Evolutionary conservation across 257 asterid species (phyloP).

Genomic region (Ajuga chamaepitys): DNA sequence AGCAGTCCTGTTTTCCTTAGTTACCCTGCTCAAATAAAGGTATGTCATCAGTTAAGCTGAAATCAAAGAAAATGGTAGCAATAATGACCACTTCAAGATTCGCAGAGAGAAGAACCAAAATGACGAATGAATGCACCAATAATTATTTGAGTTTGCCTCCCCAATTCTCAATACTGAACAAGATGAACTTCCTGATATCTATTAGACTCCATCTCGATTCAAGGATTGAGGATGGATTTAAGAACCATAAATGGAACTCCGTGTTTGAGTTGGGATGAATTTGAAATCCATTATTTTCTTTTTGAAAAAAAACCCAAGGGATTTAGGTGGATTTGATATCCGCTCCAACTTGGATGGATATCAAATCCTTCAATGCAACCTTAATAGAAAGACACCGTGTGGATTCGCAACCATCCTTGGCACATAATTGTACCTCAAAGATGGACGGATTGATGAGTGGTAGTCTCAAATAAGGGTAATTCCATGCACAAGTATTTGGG

Average conservation of each 20-base stretch:
- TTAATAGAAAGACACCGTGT: no score
- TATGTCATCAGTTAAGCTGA: neutral
- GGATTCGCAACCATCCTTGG: neutral
- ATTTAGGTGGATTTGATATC: no score
- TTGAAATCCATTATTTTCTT: no score
- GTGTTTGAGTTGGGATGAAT: no score
- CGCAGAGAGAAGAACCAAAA: no score
- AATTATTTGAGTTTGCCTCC: neutral
- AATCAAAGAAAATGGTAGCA: neutral
- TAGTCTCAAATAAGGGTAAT: neutral
- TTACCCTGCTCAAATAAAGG: conserved; percentile 28
- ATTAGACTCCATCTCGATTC: neutral
- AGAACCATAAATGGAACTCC: no score
- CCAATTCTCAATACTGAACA: neutral
- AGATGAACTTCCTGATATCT: neutral
- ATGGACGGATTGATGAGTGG: neutral
- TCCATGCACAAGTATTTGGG: neutral
- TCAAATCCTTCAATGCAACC: no score
- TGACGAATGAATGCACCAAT: neutral
- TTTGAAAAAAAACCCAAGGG: no score
- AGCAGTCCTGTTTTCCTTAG: conserved; percentile 52
- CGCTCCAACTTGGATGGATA: no score
- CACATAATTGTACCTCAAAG: neutral
- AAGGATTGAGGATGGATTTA: no score
- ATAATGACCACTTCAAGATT: neutral